A percentile compares a stretch with the other conserved stretches of the same genome.
Conservation (phyloP, 306 rosid genomes). For the Vigna mungo region DNA sequence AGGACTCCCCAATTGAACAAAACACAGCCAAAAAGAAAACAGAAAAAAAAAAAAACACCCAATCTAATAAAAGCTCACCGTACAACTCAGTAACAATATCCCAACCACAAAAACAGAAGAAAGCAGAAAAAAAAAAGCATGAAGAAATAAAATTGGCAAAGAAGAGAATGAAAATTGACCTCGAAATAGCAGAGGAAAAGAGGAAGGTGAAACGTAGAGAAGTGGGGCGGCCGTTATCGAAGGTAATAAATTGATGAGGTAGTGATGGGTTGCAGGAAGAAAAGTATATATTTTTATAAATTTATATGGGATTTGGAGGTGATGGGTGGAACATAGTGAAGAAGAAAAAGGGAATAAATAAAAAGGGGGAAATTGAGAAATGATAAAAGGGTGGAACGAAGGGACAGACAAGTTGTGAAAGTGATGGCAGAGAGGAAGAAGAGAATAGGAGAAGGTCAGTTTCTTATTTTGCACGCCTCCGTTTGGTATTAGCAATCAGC, state of each 20-base stretch:
- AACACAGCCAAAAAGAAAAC: neutral
- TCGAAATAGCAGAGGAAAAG: neutral
- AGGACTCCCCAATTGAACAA: neutral
- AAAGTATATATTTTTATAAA: neutral
- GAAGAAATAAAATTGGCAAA: neutral
- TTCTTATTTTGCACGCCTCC: slow-evolving; percentile 29
- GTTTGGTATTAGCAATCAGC: neutral
- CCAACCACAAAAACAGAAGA: neutral
- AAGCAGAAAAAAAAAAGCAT: no score
- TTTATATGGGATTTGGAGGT: neutral
- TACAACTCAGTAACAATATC: neutral
- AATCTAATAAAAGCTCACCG: neutral
- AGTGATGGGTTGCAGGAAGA: neutral
- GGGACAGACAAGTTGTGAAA: slow-evolving; percentile 4
- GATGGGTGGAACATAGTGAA: neutral
- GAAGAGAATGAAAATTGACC: neutral
- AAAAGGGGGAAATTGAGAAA: neutral
- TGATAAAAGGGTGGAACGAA: neutral
- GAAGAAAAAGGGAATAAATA: neutral
- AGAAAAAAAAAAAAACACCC: neutral
- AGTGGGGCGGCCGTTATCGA: slow-evolving; percentile 19
- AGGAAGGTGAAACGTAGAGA: neutral
- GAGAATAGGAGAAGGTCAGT: slow-evolving; percentile 6
- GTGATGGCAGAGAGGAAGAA: neutral
- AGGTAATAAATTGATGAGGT: slow-evolving; percentile 28